Evolutionary conservation across 805 yeast genomes (phyloP), one percentile per base, ranked within the genome.

Genomic region (Candida palmyrensis): DNA sequence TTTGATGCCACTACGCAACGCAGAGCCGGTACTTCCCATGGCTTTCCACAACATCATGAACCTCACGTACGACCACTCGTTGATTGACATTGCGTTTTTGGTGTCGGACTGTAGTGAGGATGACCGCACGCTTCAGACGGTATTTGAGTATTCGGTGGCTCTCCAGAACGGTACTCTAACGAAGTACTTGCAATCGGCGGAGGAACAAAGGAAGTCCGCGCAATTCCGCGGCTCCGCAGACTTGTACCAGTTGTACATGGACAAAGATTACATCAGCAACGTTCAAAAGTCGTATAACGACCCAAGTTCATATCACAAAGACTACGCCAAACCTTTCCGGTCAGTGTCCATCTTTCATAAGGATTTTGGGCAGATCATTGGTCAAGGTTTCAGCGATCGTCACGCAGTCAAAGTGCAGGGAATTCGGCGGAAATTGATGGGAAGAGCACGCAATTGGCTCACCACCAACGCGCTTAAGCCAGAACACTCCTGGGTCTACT

Each of bases 361-460:
- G 54, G 88, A 83, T 55, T 83, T 84, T 53, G 97, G 97, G 28
- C 96, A 89, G 54, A 74, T 75, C 29, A 82, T 90, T 41, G 96
- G 97, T 38, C 97, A 90, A 62, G 82, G 90, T 15, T 88, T 90
- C 50, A 75, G 84, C 45, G 94, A 84, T 49, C 62, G 95, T 42
- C 95, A 84, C 49, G 90, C 82, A 18, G 88, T 84, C 16, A 82
- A 82, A 53, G 87, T 82, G 17, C 95, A 84, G 57, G 95, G 94
- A 12, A 79, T 81, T 25, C 72, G 95, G 51, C 67, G 95, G 44
- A 84, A 84, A 50, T 57, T 84, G 44, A 84, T 84, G 95, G 94
- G 89, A 1, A 69, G 90, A 38, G 92, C 94, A 2, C 68, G 95
- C 57, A 84, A 84, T 51, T 84, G 95, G 95, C 60, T 84, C 29